Conservation (phyloP, 2,329 filamentous ascomycete species). For the Beauveria sp. region DNA sequence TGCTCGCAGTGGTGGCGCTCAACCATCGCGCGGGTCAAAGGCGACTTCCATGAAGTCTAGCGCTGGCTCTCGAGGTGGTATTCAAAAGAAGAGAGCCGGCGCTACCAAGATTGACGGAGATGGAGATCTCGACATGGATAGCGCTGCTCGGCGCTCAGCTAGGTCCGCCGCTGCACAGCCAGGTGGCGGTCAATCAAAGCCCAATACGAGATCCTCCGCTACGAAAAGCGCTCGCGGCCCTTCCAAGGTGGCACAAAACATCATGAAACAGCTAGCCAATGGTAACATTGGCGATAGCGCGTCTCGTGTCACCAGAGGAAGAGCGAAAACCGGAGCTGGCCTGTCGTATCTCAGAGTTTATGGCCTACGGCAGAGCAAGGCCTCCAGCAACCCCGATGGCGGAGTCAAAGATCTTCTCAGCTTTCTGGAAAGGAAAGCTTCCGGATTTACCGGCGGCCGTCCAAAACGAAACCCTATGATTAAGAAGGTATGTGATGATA, state of each 20-base stretch:
- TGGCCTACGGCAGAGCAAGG: constrained; percentile 63
- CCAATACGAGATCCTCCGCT: constrained; percentile 21
- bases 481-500: constrained; percentile 63
- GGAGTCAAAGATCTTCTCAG: constrained; percentile 56
- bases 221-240: constrained; percentile 20
- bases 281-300: constrained; percentile 26
- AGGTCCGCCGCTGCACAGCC: constrained; percentile 20
- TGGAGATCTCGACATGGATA: constrained; percentile 54
- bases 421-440: constrained; percentile 66
- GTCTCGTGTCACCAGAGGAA: constrained; percentile 25
- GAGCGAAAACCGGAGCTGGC: constrained; percentile 17
- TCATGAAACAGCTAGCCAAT: constrained; percentile 33
- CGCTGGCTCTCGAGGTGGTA: constrained; percentile 36
- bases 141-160: constrained; percentile 26
- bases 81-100: constrained; percentile 40
- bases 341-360: constrained; percentile 40
- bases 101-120: constrained; percentile 40
- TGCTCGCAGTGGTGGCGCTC: constrained; percentile 13
- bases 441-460: constrained; percentile 38
- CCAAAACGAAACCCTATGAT: constrained; percentile 51
- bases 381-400: constrained; percentile 56
- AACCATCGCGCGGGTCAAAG: constrained; percentile 24
- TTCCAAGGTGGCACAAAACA: constrained; percentile 34
- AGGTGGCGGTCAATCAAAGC: constrained; percentile 21
- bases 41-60: constrained; percentile 22